A percentile compares a stretch with the other conserved stretches of the same genome.
Conservation (phyloP, 441 rosid genomes). For the Populus hybrid region DNA sequence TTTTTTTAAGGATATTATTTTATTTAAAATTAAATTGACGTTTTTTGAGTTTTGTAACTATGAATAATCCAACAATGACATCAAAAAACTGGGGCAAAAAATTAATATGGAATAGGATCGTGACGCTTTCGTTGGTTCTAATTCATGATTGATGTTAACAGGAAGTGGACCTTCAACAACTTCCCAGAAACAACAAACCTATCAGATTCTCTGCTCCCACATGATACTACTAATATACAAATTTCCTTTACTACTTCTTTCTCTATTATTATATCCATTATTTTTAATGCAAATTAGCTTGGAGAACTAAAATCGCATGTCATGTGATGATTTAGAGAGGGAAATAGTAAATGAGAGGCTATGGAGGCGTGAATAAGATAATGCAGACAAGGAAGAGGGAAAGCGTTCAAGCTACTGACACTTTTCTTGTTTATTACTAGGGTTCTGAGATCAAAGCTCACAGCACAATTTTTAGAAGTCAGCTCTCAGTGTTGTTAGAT, state of each 20-base stretch:
- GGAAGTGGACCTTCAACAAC: constrained; percentile 15
- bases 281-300: constrained; percentile 7
- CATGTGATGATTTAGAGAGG: constrained; percentile 9
- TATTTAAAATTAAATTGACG: too few species aligned
- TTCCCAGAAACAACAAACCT: constrained; percentile 20
- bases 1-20: too few species aligned
- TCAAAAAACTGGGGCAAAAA: neutral
- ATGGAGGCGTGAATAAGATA: neutral
- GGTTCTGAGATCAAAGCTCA: neutral
- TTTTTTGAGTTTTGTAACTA: neutral
- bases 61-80: neutral
- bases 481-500: neutral
- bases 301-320: constrained; percentile 9
- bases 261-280: constrained; percentile 6
- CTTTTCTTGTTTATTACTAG: neutral
- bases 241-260: neutral
- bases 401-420: neutral
- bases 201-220: neutral
- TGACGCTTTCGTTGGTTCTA: neutral
- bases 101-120: constrained; percentile 6
- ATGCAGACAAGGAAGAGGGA: neutral
- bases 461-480: too few species aligned
- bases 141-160: neutral
- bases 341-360: neutral
- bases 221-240: neutral